Base-by-base conservation (phyloP, 2,329 filamentous ascomycete species). In the Diaporthe destruens region DNA sequence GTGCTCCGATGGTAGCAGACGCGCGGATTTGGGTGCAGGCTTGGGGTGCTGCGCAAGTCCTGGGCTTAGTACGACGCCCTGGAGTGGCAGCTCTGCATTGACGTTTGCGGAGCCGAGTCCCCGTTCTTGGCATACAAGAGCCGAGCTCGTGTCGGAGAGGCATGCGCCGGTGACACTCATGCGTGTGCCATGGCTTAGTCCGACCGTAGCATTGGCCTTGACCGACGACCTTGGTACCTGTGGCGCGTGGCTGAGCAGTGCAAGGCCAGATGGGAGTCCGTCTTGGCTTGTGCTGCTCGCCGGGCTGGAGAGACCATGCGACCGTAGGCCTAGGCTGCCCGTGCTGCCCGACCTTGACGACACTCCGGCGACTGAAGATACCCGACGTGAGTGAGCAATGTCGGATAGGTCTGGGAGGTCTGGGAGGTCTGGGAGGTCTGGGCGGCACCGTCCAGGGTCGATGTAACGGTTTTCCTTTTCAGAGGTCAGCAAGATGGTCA, bases 41-140 rank as follows among this genome's bases (percentile, higher is more conserved):
- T 47, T 66, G 51, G 71, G 57, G 32, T 49, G 44, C 69, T 68
- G 71, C 66, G 55, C 67, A 67, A 74, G 25, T 57, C 71, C 23
- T 34, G 57, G 70, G 59, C 47, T 53, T 39, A 25, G 32, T 51
- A 51, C 66, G 6, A 66, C 56, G 69, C 65, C 56, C 18, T 57
- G 71, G 57, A 65, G 23, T 70, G 63, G 57, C 25, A 55, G 69
- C 59, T 51, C 69, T 53, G 54, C 53, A 32, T 56, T 36, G 63
- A 49, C 65, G 29, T 42, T 69, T 34, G n/a, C 29, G 54, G 18
- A 42, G 59, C 57, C 44, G 29, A 44, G 57, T 23, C 39, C 71
- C 51, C 49, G 39, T 66, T 51, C n/a, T 55, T 61, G 59, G 59
- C 57, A 51, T 39, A 23, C 47, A 2, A 53, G 12, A 36, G 18